A percentile compares a stretch with the other conserved stretches of the same genome.
These are phyloP conservation scores for Mentha longifolia DNA, from an alignment of 257 asterid species.

Conservation along the genomic window DNA sequence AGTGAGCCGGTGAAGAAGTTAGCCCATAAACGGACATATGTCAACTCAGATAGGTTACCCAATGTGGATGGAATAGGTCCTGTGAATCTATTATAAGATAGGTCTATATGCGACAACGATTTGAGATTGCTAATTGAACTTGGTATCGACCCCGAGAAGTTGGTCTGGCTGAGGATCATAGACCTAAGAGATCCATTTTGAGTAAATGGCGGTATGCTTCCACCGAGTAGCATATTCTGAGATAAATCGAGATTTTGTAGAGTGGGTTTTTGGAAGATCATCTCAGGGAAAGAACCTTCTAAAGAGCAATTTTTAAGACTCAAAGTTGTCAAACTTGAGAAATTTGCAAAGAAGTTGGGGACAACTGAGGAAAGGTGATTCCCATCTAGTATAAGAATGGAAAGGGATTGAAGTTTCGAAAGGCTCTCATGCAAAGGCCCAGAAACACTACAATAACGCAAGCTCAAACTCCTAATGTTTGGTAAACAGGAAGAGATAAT, in stretches of 20 bases:
- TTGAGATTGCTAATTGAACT: constrained; percentile 41
- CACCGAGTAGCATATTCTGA: neutral
- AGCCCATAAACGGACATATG: constrained; percentile 34
- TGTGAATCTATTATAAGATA: constrained; percentile 43
- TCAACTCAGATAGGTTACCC: constrained; percentile 29
- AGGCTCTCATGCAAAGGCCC: neutral
- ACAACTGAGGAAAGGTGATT: neutral
- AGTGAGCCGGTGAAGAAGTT: constrained; percentile 49
- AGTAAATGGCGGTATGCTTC: neutral
- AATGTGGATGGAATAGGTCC: constrained; percentile 51
- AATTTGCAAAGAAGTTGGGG: neutral
- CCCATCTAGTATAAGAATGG: neutral
- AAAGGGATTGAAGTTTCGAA: neutral
- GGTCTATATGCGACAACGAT: constrained; percentile 35
- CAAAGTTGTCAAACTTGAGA: neutral
- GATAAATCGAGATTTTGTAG: neutral
- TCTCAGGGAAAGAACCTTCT: neutral
- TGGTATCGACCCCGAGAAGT: constrained; percentile 47
- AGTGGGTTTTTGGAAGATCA: neutral
- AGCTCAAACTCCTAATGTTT: neutral
- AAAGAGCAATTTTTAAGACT: neutral
- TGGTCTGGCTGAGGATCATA: constrained; percentile 11
- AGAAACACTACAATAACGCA: neutral
- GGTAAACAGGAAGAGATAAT: neutral
- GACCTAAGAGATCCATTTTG: neutral